These are phyloP conservation scores for Cladorrhinum sp. DNA, from an alignment of 2,329 filamentous ascomycete species.

Conservation along the genomic window DNA sequence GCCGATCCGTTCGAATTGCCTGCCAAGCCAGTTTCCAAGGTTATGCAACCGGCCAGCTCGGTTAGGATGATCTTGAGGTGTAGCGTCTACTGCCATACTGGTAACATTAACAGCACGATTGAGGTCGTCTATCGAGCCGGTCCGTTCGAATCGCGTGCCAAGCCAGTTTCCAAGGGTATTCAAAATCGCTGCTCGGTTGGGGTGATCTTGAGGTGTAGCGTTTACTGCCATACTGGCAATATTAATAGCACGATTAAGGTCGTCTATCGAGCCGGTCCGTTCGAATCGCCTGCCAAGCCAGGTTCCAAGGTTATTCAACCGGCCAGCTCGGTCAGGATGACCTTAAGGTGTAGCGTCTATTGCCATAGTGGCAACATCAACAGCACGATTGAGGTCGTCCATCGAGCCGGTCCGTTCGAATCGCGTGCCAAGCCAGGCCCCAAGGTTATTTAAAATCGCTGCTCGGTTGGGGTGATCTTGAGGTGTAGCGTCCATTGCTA, in stretches of 20 bases:
- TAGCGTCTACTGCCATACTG: neutral
- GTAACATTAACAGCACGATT: slow-evolving; percentile 6
- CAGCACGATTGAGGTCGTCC: no score
- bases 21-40: neutral
- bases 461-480: neutral
- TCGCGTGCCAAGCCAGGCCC: neutral
- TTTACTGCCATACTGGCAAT: neutral
- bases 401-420: neutral
- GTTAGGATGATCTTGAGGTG: neutral
- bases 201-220: slow-evolving; percentile 5
- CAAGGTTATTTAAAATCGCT: neutral
- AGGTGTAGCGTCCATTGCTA: slow-evolving; percentile 3
- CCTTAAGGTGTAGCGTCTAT: neutral
- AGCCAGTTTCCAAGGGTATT: slow-evolving; percentile 7
- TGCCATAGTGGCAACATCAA: neutral
- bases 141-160: slow-evolving; percentile 4
- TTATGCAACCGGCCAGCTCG: neutral
- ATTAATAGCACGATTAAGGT: neutral
- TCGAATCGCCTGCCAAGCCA: no score
- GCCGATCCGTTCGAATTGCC: neutral
- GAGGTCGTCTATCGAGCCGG: slow-evolving; percentile 1
- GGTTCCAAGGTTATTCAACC: slow-evolving; percentile 4
- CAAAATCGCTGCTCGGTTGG: neutral
- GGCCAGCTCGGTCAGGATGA: neutral
- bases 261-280: slow-evolving; percentile 5